Evolutionary conservation across 2,329 filamentous ascomycete genomes (phyloP).

Genomic region (Cladophialophora immunda): DNA sequence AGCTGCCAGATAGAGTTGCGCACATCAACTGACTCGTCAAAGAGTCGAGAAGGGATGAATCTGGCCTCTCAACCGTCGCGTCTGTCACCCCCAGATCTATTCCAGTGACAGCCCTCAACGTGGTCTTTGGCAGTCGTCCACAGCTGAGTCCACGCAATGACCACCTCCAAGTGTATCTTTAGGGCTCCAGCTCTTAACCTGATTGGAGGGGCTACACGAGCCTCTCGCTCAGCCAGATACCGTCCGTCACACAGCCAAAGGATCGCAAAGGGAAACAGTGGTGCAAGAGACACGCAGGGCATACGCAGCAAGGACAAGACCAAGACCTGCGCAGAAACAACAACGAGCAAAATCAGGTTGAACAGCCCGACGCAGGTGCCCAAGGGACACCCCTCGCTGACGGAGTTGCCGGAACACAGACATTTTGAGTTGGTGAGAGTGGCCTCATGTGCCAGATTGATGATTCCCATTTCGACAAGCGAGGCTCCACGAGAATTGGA

Average conservation of each 20-base stretch:
- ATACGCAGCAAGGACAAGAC: background rate
- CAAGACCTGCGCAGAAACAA: slow-evolving; percentile 1
- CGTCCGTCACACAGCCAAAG: background rate
- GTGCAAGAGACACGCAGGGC: background rate
- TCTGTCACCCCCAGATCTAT: background rate
- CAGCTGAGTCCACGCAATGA: background rate
- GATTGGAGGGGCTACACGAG: background rate
- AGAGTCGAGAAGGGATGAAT: background rate
- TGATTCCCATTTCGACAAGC: slow-evolving; percentile 10
- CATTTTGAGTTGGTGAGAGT: slow-evolving; percentile 7
- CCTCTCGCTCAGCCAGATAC: background rate
- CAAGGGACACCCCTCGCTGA: background rate
- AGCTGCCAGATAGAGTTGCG: background rate
- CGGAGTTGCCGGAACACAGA: slow-evolving; percentile 16
- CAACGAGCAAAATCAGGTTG: background rate
- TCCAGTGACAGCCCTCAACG: background rate
- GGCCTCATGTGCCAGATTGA: background rate
- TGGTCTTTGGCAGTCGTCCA: background rate
- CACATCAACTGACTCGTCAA: background rate
- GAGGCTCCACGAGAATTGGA: slow-evolving; percentile 7
- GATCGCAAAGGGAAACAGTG: background rate
- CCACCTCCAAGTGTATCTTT: background rate
- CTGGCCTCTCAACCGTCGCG: background rate
- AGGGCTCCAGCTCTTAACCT: background rate
- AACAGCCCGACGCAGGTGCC: background rate